Evolutionary conservation across 208 protist genomes (phyloP), one percentile per base, ranked within the genome.

Genomic region (Trypanosomatidae sp.): DNA sequence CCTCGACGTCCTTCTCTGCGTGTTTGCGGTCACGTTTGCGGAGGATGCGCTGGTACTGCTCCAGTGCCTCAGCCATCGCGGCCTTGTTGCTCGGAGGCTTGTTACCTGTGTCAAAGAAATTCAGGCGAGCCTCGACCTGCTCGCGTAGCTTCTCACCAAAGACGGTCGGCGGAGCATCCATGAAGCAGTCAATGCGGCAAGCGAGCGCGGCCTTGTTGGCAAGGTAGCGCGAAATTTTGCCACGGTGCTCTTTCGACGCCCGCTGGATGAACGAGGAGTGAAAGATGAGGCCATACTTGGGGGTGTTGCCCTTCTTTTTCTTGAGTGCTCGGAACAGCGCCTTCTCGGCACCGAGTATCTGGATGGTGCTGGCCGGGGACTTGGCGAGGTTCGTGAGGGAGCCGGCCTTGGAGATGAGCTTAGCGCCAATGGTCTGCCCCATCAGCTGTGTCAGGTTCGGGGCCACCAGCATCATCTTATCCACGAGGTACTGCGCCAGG

Each of bases 281-380:
- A 86, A 99, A 99, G 83, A 99, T 99, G 52, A 99, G 96, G 71
- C 99, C 99, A 82, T 99, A 99, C 90, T 99, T 99, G 77, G 99
- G 99, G 9, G 99, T 99, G 90, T 99, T 99, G 65, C 98, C 98
- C 81, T 95, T 94, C 49, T 95, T 91, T 87, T 99, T 99, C 88
- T 99, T 99, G 19, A 99, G 90, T 1, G 98, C 98, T 46, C 98
- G 93, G 97, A 99, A 99, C 33, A 99, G 94, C 8, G 99, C 99
- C 93, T 99, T 99, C 88, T 99, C 99, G 47, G 99, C 99, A 73
- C 99, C 99, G 12, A 99, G 91, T 83, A 99, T 99, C 87, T 99
- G 99, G 46, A 99, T 98, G 19, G 99, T 99, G 46, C 98, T 99
- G 19, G 99, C 99, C 13, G 99, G 99, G 76, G 98, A 93, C 93